phyloP scores from a whole-genome alignment of 108 stramenopile genomes.

The Fistulifera pelliculosa region DNA sequence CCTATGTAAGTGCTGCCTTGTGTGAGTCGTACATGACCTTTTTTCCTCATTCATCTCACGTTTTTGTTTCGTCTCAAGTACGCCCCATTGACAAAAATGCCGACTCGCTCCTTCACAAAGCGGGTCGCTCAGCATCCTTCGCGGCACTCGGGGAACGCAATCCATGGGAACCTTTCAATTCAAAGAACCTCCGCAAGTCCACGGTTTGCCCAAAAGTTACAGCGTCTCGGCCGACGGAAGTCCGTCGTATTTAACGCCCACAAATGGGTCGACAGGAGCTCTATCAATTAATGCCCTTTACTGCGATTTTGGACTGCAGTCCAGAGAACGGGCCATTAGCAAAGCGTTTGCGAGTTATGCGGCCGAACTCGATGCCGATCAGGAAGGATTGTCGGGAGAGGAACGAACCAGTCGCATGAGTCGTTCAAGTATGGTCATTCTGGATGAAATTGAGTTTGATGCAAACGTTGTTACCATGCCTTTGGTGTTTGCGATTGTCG shows the following conservation, averaged over 20 bases:
- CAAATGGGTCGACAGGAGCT: constrained; percentile 78
- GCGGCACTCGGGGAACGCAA: constrained; percentile 33
- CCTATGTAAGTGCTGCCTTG: too few species aligned
- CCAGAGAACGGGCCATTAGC: constrained; percentile 47
- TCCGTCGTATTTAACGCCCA: constrained; percentile 51
- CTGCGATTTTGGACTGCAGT: constrained; percentile 78
- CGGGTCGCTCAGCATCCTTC: constrained; percentile 25
- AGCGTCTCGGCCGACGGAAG: constrained; percentile 52
- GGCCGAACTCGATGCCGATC: constrained; percentile 58
- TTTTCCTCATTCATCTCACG: too few species aligned
- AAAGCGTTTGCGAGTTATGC: constrained; percentile 71
- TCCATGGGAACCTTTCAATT: constrained; percentile 36
- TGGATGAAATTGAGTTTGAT: constrained; percentile 81
- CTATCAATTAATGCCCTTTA: constrained; percentile 73
- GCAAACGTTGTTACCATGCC: constrained; percentile 73
- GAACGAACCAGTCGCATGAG: constrained; percentile 39
- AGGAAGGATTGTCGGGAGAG: constrained; percentile 20
- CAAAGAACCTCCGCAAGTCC: constrained; percentile 18
- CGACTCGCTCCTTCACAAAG: constrained; percentile 7
- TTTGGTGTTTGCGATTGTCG: constrained; percentile 72
- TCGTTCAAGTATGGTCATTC: constrained; percentile 58
- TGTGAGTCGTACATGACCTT: too few species aligned
- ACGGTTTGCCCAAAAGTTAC: constrained; percentile 49
- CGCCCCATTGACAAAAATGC: too few species aligned
- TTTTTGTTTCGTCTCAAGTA: too few species aligned